Conservation (phyloP, 306 rosid genomes). For the Spatholobus suberectus region DNA sequence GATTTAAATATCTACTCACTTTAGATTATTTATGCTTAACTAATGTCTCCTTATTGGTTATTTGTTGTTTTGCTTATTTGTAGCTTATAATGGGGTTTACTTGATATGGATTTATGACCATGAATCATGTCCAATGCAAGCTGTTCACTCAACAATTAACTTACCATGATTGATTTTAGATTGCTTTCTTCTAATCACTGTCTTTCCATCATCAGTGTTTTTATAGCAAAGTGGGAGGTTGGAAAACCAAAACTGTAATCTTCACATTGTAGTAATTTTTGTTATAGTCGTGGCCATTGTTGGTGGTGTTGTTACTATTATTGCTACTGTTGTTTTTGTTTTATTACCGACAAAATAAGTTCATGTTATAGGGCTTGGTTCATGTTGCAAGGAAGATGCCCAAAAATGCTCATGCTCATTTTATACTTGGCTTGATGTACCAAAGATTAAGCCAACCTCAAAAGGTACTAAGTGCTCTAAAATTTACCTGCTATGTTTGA, state of each 20-base stretch:
- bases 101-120: not conserved
- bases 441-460: conserved; percentile 93
- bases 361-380: conserved; percentile 80
- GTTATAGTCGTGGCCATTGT: not conserved
- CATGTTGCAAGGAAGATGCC: conserved; percentile 97
- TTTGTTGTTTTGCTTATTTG: not conserved
- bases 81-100: not conserved
- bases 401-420: conserved; percentile 98
- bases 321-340: conserved; percentile 4
- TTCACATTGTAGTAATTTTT: conserved; percentile 8
- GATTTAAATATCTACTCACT: not conserved
- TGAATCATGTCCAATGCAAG: not conserved
- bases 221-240: conserved; percentile 5
- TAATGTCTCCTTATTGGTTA: not conserved
- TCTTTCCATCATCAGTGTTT: not conserved
- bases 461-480: conserved; percentile 56
- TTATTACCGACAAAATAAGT: conserved; percentile 24
- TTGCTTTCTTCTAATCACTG: not conserved
- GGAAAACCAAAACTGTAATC: conserved; percentile 16
- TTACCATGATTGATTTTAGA: not conserved
- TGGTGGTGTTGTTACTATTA: not conserved
- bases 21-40: not conserved
- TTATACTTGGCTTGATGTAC: conserved; percentile 92
- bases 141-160: not conserved
- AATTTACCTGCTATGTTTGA: conserved; percentile 23